phyloP scores from a whole-genome alignment of 1,139 yeast genomes.

The Sugiyamaella sp. region DNA sequence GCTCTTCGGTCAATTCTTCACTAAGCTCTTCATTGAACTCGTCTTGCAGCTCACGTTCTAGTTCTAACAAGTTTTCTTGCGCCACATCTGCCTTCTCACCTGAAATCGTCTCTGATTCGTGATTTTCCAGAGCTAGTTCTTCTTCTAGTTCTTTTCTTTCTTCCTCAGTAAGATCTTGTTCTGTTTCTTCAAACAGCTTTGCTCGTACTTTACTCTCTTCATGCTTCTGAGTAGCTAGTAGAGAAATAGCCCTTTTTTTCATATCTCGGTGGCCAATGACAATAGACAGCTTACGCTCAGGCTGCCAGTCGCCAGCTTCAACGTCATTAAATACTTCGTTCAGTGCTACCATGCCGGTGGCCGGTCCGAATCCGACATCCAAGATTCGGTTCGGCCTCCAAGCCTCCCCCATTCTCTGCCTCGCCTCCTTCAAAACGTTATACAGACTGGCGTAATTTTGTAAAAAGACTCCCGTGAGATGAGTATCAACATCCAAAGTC shows the following conservation, averaged over 20 bases:
- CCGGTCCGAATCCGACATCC: constrained; percentile 91
- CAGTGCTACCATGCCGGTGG: constrained; percentile 86
- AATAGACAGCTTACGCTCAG: constrained; percentile 69
- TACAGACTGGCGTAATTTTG: constrained; percentile 78
- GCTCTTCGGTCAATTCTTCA: too few relatives aligned
- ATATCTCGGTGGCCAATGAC: constrained; percentile 73
- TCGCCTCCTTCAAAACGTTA: constrained; percentile 69
- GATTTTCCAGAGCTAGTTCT: neutral
- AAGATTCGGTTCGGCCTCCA: constrained; percentile 70
- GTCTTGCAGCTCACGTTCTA: too few relatives aligned
- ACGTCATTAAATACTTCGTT: constrained; percentile 75
- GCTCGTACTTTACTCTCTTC: constrained; percentile 42
- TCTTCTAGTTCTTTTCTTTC: constrained; percentile 27
- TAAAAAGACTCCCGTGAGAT: constrained; percentile 78
- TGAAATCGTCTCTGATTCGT: too few relatives aligned
- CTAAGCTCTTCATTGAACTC: neutral
- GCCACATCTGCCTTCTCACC: too few relatives aligned
- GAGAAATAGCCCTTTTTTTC: constrained; percentile 77
- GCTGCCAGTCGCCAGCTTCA: constrained; percentile 52
- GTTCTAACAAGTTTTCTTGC: too few relatives aligned
- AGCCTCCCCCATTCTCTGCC: constrained; percentile 51
- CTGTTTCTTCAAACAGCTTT: constrained; percentile 13
- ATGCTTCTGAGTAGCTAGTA: constrained; percentile 68
- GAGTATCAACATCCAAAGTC: constrained; percentile 73
- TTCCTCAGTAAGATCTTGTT: constrained; percentile 30